Conservation (phyloP, 352 stramenopile species). For the Phytophthora sojae region DNA sequence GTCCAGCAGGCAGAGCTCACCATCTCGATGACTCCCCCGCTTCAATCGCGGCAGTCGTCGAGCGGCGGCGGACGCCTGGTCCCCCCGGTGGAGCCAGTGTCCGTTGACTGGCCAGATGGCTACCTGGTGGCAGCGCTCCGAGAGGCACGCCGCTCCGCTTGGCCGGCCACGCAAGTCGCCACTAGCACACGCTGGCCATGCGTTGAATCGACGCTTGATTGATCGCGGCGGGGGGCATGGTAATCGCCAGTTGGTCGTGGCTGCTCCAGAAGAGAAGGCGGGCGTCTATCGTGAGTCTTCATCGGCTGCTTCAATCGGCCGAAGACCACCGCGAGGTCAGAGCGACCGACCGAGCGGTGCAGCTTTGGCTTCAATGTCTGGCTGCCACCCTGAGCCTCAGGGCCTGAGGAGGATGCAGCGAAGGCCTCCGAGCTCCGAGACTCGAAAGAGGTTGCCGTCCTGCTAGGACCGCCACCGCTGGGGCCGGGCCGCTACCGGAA, state of each 20-base stretch:
- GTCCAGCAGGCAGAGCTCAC: constrained; percentile 2
- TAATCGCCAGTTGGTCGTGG: constrained; percentile 24
- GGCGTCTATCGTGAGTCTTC: not conserved
- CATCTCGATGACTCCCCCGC: constrained; percentile 6
- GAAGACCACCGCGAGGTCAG: not conserved
- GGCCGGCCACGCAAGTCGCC: constrained; percentile 12
- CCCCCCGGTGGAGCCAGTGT: constrained; percentile 25
- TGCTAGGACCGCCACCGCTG: not conserved
- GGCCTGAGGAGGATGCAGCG: not conserved
- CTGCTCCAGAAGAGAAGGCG: constrained; percentile 30
- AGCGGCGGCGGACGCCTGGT: constrained; percentile 1
- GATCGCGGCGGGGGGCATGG: constrained; percentile 9
- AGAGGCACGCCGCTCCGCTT: constrained; percentile 7
- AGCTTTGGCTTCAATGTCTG: not conserved
- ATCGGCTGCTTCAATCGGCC: not conserved
- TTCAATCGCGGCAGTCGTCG: not conserved
- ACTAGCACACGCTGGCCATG: constrained; percentile 11
- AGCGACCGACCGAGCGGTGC: not conserved
- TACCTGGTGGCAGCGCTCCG: constrained; percentile 11
- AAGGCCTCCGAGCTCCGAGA: not conserved
- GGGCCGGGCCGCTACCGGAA: constrained; percentile 19
- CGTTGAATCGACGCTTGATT: constrained; percentile 9
- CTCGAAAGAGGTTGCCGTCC: too few species aligned
- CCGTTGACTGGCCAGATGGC: constrained; percentile 34
- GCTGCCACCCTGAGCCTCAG: not conserved